Conservation (phyloP, 1,284 basidiomycete species). For the Apiotrichum akiyoshidainum region DNA sequence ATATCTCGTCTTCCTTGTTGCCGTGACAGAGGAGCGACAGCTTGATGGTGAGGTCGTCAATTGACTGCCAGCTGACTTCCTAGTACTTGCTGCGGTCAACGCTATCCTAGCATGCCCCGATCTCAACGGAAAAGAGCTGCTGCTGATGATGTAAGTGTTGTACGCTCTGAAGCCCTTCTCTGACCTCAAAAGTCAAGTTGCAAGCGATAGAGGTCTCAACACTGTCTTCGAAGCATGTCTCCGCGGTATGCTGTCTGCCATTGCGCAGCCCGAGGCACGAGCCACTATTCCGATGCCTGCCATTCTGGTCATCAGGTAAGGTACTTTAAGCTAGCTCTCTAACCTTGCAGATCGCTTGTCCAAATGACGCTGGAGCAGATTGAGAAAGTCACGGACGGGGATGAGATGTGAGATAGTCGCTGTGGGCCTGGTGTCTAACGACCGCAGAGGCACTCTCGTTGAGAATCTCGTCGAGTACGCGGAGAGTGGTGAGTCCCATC, state of each 20-base stretch:
- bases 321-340: not conserved
- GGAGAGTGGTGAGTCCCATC: not conserved
- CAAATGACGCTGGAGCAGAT: slow-evolving; percentile 8
- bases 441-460: not conserved
- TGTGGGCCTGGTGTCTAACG: not conserved
- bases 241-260: not conserved
- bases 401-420: not conserved
- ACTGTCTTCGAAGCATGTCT: slow-evolving; percentile 1
- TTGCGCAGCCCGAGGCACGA: not conserved
- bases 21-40: slow-evolving; percentile 8
- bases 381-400: not conserved
- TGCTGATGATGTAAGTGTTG: slow-evolving; percentile 22
- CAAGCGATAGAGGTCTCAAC: slow-evolving; percentile 8
- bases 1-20: slow-evolving; percentile 22
- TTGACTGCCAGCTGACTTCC: too few species aligned
- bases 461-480: slow-evolving; percentile 6
- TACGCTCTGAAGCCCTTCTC: not conserved
- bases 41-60: not conserved
- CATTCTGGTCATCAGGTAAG: slow-evolving; percentile 6
- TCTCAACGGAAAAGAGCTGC: slow-evolving; percentile 19
- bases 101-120: slow-evolving; percentile 21
- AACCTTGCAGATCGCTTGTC: slow-evolving; percentile 8
- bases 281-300: slow-evolving; percentile 2
- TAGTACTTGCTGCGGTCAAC: slow-evolving; percentile 12
- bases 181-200: slow-evolving; percentile 1